phyloP scores from a whole-genome alignment of 1,284 basidiomycete species.

The Boletus holoroseus region DNA sequence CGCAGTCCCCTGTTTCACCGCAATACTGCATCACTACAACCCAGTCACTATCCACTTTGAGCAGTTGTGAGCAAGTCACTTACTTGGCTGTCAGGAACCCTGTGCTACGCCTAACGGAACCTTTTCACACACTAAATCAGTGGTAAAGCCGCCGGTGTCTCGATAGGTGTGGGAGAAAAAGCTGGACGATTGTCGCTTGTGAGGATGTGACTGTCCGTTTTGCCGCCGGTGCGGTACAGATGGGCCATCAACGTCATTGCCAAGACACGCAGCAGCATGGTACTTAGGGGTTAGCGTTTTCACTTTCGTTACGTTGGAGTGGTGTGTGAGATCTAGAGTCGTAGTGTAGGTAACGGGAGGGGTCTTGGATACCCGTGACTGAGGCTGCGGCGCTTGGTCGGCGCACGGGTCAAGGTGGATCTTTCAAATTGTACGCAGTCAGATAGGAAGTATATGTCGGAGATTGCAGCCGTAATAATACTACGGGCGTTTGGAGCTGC shows the following conservation, averaged over 20 bases:
- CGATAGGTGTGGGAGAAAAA: not conserved
- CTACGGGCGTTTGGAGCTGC: not conserved
- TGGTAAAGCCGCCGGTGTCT: not conserved
- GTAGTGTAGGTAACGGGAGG: too few species aligned
- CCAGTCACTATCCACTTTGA: not conserved
- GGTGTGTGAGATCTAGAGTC: not conserved
- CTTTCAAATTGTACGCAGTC: not conserved
- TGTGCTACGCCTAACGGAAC: not conserved
- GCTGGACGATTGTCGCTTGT: not conserved
- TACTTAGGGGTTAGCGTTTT: not conserved
- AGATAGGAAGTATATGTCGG: not conserved
- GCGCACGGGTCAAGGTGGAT: not conserved
- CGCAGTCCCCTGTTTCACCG: not conserved
- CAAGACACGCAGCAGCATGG: not conserved
- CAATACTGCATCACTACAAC: not conserved
- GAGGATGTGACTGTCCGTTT: not conserved
- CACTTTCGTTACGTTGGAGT: not conserved
- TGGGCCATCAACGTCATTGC: not conserved
- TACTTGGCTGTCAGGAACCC: not conserved
- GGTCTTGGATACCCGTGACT: not conserved
- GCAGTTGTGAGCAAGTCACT: not conserved
- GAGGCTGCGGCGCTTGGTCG: not conserved
- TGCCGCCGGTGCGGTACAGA: not conserved
- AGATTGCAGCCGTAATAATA: not conserved
- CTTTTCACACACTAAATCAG: not conserved